Percentiles rank a stretch among this genome's conserved stretches.
Evolutionary conservation across 805 yeast genomes (phyloP).

Genomic region (Candida pseudofarinosa): DNA sequence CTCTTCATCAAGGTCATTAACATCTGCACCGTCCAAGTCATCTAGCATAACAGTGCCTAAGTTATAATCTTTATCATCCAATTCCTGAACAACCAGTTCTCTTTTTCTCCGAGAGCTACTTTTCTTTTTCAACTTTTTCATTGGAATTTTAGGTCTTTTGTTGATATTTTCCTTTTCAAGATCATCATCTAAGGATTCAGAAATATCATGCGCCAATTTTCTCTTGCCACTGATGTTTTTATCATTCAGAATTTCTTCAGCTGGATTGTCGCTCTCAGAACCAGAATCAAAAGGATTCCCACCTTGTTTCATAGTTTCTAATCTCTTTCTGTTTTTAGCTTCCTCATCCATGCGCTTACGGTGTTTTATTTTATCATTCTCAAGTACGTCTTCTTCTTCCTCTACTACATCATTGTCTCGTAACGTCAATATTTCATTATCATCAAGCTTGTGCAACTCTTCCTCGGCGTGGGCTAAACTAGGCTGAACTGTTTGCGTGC

Average conservation of each 20-base stretch:
- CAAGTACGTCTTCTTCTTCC: slow-evolving; percentile 29
- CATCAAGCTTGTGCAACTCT: slow-evolving; percentile 36
- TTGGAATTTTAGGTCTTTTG: slow-evolving; percentile 19
- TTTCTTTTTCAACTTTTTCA: slow-evolving; percentile 42
- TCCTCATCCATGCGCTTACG: slow-evolving; percentile 16
- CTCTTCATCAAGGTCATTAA: slow-evolving; percentile 14
- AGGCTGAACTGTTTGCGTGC: slow-evolving; percentile 25
- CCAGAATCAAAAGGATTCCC: slow-evolving; percentile 13
- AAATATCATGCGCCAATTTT: not conserved
- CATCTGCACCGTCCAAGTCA: slow-evolving; percentile 22
- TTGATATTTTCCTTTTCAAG: slow-evolving; percentile 7
- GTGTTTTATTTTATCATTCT: slow-evolving; percentile 23
- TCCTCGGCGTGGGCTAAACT: slow-evolving; percentile 43
- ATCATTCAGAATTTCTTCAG: not conserved
- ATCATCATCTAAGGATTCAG: not conserved
- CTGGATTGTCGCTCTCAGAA: not conserved
- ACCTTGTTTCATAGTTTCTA: slow-evolving; percentile 18
- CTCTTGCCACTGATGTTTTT: not conserved
- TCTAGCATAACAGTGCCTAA: slow-evolving; percentile 23
- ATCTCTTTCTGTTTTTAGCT: slow-evolving; percentile 21
- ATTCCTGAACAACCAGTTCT: slow-evolving; percentile 20
- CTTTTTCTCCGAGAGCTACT: slow-evolving; percentile 28
- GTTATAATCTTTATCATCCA: slow-evolving; percentile 14
- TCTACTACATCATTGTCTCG: slow-evolving; percentile 44
- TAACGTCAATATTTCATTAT: slow-evolving; percentile 53